phyloP scores from a whole-genome alignment of 805 yeast species.

The Cyberlindnera maclurae region DNA sequence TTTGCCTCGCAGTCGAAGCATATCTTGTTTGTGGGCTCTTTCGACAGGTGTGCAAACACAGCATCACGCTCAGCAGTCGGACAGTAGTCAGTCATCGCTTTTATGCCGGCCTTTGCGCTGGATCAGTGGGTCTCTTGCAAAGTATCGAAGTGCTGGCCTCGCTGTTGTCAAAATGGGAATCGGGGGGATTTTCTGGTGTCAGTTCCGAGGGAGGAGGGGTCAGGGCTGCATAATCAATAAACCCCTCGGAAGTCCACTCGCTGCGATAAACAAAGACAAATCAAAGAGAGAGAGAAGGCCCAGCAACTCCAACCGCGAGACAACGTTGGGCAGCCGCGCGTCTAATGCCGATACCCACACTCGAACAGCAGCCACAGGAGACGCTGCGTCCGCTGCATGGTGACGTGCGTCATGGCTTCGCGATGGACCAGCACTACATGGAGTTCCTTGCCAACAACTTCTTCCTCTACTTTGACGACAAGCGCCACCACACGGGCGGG shows the following conservation, averaged over 20 bases:
- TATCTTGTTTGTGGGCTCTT: constrained; percentile 63
- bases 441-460: constrained; percentile 56
- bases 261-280: too few species aligned
- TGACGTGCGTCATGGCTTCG: constrained; percentile 64
- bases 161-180: too few species aligned
- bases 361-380: background rate
- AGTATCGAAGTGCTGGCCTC: too few species aligned
- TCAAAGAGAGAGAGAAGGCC: too few species aligned
- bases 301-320: too few species aligned
- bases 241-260: too few species aligned
- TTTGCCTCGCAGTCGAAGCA: constrained; percentile 94
- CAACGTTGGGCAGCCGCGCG: too few species aligned
- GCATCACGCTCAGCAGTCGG: constrained; percentile 19
- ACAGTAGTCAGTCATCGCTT: constrained; percentile 3
- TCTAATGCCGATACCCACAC: constrained; percentile 2
- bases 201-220: too few species aligned
- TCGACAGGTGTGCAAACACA: constrained; percentile 26
- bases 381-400: constrained; percentile 30
- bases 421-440: constrained; percentile 53
- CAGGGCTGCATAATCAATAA: too few species aligned
- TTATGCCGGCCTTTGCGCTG: background rate
- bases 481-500: constrained; percentile 87
- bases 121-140: background rate
- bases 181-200: too few species aligned
- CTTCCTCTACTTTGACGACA: constrained; percentile 82